These are phyloP conservation scores for Agrocybe praecox DNA, from an alignment of 768 basidiomycete species.

Conservation along the genomic window DNA sequence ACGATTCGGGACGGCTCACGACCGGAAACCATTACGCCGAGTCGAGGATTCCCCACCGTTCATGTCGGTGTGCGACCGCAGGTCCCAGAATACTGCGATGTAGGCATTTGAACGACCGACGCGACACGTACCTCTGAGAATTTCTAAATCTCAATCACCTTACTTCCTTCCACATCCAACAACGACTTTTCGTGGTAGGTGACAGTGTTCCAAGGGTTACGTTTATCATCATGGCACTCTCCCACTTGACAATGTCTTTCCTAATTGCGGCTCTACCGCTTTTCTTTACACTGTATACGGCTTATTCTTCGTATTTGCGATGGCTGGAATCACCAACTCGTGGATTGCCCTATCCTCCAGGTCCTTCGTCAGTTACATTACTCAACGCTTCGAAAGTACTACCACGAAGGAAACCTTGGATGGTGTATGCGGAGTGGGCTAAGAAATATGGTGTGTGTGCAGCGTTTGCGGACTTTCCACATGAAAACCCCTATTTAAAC, in stretches of 20 bases:
- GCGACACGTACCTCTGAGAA: not conserved
- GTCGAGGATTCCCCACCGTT: not conserved
- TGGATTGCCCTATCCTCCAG: constrained; percentile 16
- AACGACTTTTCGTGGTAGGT: not conserved
- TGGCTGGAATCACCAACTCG: constrained; percentile 15
- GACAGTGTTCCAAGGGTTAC: too few relatives aligned
- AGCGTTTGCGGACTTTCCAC: not conserved
- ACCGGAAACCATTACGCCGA: too few relatives aligned
- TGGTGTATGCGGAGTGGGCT: constrained; percentile 16
- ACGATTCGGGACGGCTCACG: too few relatives aligned
- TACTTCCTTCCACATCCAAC: not conserved
- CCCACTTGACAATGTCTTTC: constrained; percentile 14
- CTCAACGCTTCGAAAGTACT: constrained; percentile 4
- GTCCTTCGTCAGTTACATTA: constrained; percentile 10
- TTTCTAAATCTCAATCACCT: not conserved
- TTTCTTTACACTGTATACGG: constrained; percentile 7
- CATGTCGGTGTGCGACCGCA: not conserved
- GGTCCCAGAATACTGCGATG: not conserved
- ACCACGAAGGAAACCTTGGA: constrained; percentile 11
- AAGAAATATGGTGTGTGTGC: constrained; percentile 16
- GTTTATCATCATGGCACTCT: not conserved
- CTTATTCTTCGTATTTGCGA: constrained; percentile 15
- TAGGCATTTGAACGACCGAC: not conserved
- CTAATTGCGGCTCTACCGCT: constrained; percentile 16
- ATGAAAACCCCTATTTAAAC: not conserved